Evolutionary conservation across 495 filamentous ascomycete species (phyloP).

Genomic region (Endocarpon pusillum): DNA sequence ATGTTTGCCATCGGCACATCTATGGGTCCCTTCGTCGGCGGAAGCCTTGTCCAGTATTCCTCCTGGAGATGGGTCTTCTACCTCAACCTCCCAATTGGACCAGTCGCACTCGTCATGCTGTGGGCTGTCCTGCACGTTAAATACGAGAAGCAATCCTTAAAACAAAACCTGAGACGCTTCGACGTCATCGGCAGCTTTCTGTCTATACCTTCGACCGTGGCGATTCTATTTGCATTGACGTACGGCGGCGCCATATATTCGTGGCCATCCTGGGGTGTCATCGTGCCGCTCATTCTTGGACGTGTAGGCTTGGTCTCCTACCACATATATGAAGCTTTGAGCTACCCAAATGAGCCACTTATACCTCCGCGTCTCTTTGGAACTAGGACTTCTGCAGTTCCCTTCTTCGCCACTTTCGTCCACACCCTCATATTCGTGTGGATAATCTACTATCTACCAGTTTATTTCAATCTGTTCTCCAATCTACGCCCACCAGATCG

Average conservation of each 20-base stretch:
- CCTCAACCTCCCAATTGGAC: constrained; percentile 45
- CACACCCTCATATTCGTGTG: constrained; percentile 10
- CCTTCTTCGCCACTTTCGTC: constrained; percentile 13
- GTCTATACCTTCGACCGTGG: constrained; percentile 27
- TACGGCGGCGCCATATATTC: constrained; percentile 37
- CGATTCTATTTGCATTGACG: constrained; percentile 34
- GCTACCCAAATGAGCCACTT: constrained; percentile 13
- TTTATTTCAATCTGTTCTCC: constrained; percentile 28
- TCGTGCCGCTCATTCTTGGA: constrained; percentile 19
- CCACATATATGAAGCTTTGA: constrained; percentile 8
- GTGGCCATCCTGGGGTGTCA: constrained; percentile 33
- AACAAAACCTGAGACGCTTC: constrained; percentile 20
- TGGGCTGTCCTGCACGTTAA: constrained; percentile 30
- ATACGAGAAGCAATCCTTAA: constrained; percentile 7
- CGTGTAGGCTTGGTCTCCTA: constrained; percentile 9
- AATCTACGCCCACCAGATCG: constrained; percentile 12
- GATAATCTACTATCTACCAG: constrained; percentile 26
- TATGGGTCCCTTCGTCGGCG: constrained; percentile 22
- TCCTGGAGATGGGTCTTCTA: constrained; percentile 50
- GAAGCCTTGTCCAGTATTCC: constrained; percentile 14
- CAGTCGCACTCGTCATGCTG: constrained; percentile 26
- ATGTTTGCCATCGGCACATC: constrained; percentile 14
- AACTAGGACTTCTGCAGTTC: constrained; percentile 8
- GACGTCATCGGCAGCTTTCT: constrained; percentile 39
- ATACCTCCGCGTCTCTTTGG: constrained; percentile 22